Base-by-base conservation (phyloP, 768 basidiomycete genomes). In the Serendipita sp. region DNA sequence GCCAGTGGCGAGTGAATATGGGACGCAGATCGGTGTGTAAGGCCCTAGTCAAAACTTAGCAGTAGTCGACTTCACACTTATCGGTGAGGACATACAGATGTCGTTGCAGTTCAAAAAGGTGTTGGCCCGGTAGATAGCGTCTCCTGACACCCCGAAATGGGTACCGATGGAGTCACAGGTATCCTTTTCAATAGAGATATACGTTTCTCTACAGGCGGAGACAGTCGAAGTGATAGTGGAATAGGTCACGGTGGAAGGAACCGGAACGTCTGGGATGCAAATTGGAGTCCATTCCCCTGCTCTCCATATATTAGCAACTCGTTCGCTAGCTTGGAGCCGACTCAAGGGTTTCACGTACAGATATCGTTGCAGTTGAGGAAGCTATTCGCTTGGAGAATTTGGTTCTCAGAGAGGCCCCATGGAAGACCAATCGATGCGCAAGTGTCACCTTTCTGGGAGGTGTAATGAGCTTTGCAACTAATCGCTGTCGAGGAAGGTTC, bases 141-240 rank as follows among this genome's bases (percentile, higher is more conserved):
- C n/a, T 20, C 20, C 45, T 48, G 45, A 48, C 4, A 58, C 3
- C 11, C 53, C 3, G 30, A 5, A 58, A 11, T n/a, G 26, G 9
- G 53, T 11, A 31, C 53, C 33, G 53, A 58, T 58, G n/a, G 53
- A 58, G 53, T 58, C 53, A 20, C 53, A 58, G 20, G 53, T 58
- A 4, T 58, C 53, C 1, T 31, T 31, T 33, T 9, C 45, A 50
- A 5, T n/a, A 28, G 45, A 7, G 45, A n/a, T 50, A 28, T 50
- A n/a, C 9, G 45, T 50, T 20, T 9, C 28, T 7, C 11, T 38
- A 5, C 7, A 1, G 2, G 34, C 14, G 34, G 7, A 7, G 7
- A 38, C 34, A 14, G 14, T 38, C 5, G 34, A 7, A 5, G 34
- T 7, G 14, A 38, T 38, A 5, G 34, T 38, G 14, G 34, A 14